Evolutionary conservation across 345 rosid genomes (phyloP), one percentile per base, ranked within the genome.

Genomic region (Rhizophora mangle): DNA sequence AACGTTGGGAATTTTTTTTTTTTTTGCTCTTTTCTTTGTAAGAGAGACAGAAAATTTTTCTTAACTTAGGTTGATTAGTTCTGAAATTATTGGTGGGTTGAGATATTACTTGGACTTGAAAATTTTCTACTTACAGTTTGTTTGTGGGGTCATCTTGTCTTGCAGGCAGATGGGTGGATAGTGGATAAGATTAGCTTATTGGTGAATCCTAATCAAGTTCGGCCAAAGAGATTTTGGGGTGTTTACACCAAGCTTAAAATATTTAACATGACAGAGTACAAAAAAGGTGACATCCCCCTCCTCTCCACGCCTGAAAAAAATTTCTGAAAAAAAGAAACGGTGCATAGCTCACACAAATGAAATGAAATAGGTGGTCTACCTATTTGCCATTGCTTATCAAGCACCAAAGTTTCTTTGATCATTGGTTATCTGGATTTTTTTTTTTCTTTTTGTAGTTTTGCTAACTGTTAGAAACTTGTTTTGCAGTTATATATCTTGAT

Each of bases 121-220:
- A 9, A 21, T 32, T 64, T 63, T 56, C 5, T 26, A 46, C 1
- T 46, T 13, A 16, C 2, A 7, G 22, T 55, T 60, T 19, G 16
- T 62, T 62, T 62, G 19, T 27, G 32, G 3, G 56, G 31, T 5
- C 55, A 64, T 26, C 4, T 3, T 60, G 37, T 65, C 73, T 53
- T 74, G 77, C 76, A 94, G 99, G 97, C 96, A 61, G 97, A 94
- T 80, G 97, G 97, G 60, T 94, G 96, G 97, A 89, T 82, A 70
- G 88, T 94, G 76, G 96, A 89, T 82, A 86, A 79, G 86, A 94
- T 94, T 75, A 89, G 88, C 75, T 83, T 94, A 71, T 73, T 94
- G 65, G 90, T 85, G 5, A 94, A 92, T 76, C 97, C 97, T 9
- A 94, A 94, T 70, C 99, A 88, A 80, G 86, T 84, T 60, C 93